Evolutionary conservation across 345 rosid species (phyloP).

Genomic region (Combretum micranthum): DNA sequence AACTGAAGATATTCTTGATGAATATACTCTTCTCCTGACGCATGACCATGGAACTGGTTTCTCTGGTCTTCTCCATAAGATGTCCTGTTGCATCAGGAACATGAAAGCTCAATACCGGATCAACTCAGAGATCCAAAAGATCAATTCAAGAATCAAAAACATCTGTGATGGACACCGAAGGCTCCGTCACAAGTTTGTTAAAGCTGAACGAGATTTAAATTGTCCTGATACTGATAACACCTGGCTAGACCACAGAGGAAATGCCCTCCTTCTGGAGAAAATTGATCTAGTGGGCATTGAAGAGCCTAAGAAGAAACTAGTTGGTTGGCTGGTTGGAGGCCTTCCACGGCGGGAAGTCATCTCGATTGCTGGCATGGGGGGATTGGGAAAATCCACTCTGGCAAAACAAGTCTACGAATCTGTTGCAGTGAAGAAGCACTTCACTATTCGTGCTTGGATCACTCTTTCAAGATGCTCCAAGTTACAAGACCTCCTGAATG

Average conservation of each 20-base stretch:
- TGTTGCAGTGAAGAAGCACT: too few relatives aligned
- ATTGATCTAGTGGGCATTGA: slow-evolving; percentile 22
- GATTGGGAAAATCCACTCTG: too few relatives aligned
- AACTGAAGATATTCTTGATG: slow-evolving; percentile 33
- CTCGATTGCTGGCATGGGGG: too few relatives aligned
- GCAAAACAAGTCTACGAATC: too few relatives aligned
- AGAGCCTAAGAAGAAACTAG: slow-evolving; percentile 9
- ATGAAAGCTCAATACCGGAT: slow-evolving; percentile 20
- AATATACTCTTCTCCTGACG: slow-evolving; percentile 16
- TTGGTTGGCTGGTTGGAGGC: slow-evolving; percentile 13
- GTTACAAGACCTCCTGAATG: too few relatives aligned
- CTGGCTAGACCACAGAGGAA: slow-evolving; percentile 15
- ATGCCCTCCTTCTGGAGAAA: slow-evolving; percentile 29
- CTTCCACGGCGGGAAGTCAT: not conserved
- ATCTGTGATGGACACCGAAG: slow-evolving; percentile 16
- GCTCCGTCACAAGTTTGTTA: slow-evolving; percentile 8
- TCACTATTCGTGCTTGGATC: too few relatives aligned
- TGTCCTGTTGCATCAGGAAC: slow-evolving; percentile 7
- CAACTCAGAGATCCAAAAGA: slow-evolving; percentile 8
- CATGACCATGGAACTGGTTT: slow-evolving; percentile 12
- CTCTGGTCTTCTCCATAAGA: slow-evolving; percentile 10
- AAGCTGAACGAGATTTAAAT: slow-evolving; percentile 9
- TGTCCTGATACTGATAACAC: slow-evolving; percentile 3
- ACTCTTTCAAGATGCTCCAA: too few relatives aligned
- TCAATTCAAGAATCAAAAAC: slow-evolving; percentile 16